These are phyloP conservation scores for Skeletonema marinoi DNA, from an alignment of 108 stramenopile species.

Conservation along the genomic window DNA sequence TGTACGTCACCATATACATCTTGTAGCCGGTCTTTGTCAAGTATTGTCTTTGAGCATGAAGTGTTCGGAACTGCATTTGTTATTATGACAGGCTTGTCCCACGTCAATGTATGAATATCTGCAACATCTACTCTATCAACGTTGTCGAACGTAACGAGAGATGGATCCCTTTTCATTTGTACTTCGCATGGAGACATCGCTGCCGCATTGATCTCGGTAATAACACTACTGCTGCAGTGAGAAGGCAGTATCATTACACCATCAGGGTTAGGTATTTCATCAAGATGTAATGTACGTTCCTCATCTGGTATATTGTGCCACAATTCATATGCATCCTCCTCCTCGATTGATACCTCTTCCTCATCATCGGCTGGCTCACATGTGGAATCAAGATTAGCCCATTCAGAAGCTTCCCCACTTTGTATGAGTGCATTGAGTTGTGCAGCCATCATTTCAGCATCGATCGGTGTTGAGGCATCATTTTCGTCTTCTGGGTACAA, in stretches of 20 bases:
- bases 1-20: conserved; percentile 2
- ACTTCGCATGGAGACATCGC: conserved; percentile 13
- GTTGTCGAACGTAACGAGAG: conserved; percentile 33
- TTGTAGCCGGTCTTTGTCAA: conserved; percentile 9
- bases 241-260: conserved; percentile 25
- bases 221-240: background rate
- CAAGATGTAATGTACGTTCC: conserved; percentile 31
- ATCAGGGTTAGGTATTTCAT: conserved; percentile 28
- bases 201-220: background rate
- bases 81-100: conserved; percentile 25
- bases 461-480: background rate
- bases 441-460: background rate
- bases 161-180: conserved; percentile 43
- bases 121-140: conserved; percentile 22
- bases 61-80: conserved; percentile 9
- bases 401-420: conserved; percentile 3
- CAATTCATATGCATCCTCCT: conserved; percentile 29
- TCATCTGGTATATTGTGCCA: conserved; percentile 25
- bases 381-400: conserved; percentile 7
- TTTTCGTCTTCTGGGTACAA: conserved; percentile 1
- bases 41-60: background rate
- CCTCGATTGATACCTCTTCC: conserved; percentile 28
- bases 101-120: background rate
- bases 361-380: conserved; percentile 16
- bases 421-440: conserved; percentile 3